Percentiles rank a stretch among this genome's conserved stretches.
These are phyloP conservation scores for Candida cerambycidarum DNA, from an alignment of 805 yeast species.

Conservation along the genomic window DNA sequence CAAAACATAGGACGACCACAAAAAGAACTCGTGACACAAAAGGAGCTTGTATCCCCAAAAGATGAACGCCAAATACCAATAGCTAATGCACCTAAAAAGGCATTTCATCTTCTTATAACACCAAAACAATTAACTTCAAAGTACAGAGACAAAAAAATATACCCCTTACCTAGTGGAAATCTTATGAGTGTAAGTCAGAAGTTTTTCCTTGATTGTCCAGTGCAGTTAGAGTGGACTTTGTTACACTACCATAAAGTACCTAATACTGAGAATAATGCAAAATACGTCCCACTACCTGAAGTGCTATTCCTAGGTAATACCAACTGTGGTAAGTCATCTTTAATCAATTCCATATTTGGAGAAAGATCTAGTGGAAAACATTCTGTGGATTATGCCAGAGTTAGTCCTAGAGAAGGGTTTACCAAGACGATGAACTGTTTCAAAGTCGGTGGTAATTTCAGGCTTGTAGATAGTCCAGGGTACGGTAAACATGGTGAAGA, in stretches of 20 bases:
- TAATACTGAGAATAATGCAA: slow-evolving; percentile 18
- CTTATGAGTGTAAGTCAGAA: slow-evolving; percentile 22
- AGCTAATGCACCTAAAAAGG: slow-evolving; percentile 7
- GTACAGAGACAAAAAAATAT: slow-evolving; percentile 20
- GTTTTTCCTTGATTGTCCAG: slow-evolving; percentile 45
- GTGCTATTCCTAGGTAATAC: slow-evolving; percentile 76
- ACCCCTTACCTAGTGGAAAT: slow-evolving; percentile 11
- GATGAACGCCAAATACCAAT: not conserved
- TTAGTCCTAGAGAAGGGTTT: slow-evolving; percentile 55
- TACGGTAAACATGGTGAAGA: slow-evolving; percentile 71
- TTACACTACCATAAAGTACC: slow-evolving; percentile 57
- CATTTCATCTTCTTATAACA: slow-evolving; percentile 16
- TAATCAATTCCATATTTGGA: slow-evolving; percentile 61
- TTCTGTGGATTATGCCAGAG: slow-evolving; percentile 21
- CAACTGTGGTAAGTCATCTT: slow-evolving; percentile 83
- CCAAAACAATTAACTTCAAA: slow-evolving; percentile 23
- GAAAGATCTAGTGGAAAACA: slow-evolving; percentile 19
- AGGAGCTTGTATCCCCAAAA: too few species aligned
- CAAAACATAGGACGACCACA: too few species aligned
- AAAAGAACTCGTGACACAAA: not conserved
- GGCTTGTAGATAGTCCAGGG: slow-evolving; percentile 86
- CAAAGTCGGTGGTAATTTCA: slow-evolving; percentile 60
- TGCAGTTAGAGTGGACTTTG: slow-evolving; percentile 61
- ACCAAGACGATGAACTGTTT: slow-evolving; percentile 70
- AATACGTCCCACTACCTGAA: slow-evolving; percentile 55